Evolutionary conservation across 2,329 filamentous ascomycete species (phyloP).

Genomic region (Ophiobolus disseminans): DNA sequence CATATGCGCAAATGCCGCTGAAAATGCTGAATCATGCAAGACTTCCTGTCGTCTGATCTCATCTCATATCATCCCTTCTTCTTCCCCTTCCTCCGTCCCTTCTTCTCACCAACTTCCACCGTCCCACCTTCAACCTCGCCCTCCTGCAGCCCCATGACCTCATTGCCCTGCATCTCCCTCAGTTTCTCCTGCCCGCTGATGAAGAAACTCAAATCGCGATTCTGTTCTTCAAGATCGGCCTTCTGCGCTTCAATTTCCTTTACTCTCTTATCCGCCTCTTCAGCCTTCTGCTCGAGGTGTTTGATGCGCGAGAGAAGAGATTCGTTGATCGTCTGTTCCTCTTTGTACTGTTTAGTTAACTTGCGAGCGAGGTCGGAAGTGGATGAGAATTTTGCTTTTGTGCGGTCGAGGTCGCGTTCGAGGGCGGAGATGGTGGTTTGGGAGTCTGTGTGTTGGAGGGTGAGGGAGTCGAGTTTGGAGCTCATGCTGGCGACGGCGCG

Average conservation of each 20-base stretch:
- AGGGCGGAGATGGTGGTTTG: constrained; percentile 68
- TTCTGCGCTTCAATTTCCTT: constrained; percentile 60
- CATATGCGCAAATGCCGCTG: not conserved
- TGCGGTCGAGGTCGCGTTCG: constrained; percentile 73
- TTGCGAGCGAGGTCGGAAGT: constrained; percentile 77
- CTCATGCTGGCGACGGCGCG: constrained; percentile 58
- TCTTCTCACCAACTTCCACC: constrained; percentile 39
- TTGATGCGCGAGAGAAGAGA: constrained; percentile 83
- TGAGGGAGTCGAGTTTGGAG: constrained; percentile 61
- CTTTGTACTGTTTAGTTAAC: constrained; percentile 77
- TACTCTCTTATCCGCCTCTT: constrained; percentile 59
- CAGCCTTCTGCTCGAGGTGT: constrained; percentile 67
- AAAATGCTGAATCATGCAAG: not conserved
- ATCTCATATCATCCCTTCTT: constrained; percentile 23
- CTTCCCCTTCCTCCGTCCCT: constrained; percentile 35
- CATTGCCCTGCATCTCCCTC: constrained; percentile 70
- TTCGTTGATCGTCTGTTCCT: constrained; percentile 85
- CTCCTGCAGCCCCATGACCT: constrained; percentile 70
- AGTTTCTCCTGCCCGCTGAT: constrained; percentile 85
- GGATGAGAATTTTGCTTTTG: constrained; percentile 66
- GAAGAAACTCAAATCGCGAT: constrained; percentile 85
- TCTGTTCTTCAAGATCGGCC: constrained; percentile 80
- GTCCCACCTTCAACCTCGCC: constrained; percentile 64
- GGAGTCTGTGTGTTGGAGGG: constrained; percentile 59
- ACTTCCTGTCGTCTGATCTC: not conserved